A percentile compares a stretch with the other conserved stretches of the same genome.
Conservation (phyloP, 2,329 filamentous ascomycete genomes). For the Penicillium sp. region DNA sequence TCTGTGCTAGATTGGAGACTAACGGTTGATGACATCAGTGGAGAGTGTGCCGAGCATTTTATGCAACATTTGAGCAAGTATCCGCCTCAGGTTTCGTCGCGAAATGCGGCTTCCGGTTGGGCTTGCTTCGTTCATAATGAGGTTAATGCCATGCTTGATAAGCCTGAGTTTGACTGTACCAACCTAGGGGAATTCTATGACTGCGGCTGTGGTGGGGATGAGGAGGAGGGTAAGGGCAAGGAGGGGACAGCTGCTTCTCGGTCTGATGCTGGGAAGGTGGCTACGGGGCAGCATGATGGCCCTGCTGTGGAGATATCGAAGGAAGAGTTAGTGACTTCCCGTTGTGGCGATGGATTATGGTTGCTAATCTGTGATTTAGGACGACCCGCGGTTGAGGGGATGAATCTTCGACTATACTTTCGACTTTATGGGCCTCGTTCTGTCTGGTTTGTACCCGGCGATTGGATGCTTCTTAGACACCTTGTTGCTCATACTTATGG, state of each 20-base stretch:
- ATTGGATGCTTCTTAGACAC: background rate
- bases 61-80: constrained; percentile 59
- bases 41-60: constrained; percentile 65
- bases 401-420: constrained; percentile 1
- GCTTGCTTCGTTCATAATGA: constrained; percentile 66
- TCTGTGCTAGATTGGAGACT: constrained; percentile 2
- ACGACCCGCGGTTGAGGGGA: constrained; percentile 27
- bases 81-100: constrained; percentile 62
- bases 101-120: constrained; percentile 63
- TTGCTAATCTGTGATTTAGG: constrained; percentile 21
- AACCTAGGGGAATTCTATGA: constrained; percentile 67
- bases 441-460: background rate
- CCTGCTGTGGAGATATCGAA: constrained; percentile 36
- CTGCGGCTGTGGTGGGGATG: constrained; percentile 62
- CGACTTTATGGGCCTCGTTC: background rate
- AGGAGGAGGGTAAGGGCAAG: constrained; percentile 32
- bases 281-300: constrained; percentile 14
- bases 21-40: constrained; percentile 40
- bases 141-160: constrained; percentile 61
- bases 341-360: background rate
- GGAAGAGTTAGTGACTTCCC: constrained; percentile 32
- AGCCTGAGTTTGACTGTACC: constrained; percentile 61
- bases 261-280: constrained; percentile 6
- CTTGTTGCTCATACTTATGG: background rate
- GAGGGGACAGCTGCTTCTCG: constrained; percentile 9